Base-by-base conservation (phyloP, 306 rosid species). In the Hippophae gyantsensis region DNA sequence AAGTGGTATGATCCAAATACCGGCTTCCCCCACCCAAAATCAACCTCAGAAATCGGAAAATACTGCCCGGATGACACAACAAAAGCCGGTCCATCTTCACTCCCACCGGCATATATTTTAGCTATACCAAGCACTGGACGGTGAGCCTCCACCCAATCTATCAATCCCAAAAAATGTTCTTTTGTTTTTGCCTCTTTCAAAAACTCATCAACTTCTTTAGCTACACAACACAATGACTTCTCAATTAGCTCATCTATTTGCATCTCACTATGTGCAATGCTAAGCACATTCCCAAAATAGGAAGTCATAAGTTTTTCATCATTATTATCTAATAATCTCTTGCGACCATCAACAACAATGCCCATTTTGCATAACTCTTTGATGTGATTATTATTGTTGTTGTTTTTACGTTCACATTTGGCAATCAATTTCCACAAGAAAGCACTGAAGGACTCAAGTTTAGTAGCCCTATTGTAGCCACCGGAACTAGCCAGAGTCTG, bases 61-160 rank as follows among this genome's bases (percentile, higher is more conserved):
- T 80, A 63, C 8, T 77, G 97, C 2, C 97, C 92, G 0, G 89
- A 89, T 1, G 97, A 89, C 26, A 86, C 82, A 6, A 89, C 87
- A 6, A 89, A 83, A 5, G 89, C 71, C 0, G 82, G 82, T 3
- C 81, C 87, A 0, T 79, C 92, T 0, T 72, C 55, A 0, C 46
- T 41, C 6, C 69, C 65, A 0, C 38, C 9, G 5, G 71, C 13
- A 55, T 81, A 81, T 42, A 86, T 78, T 55, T 57, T 72, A 0
- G 95, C 72, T 61, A 86, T 9, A 0, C 74, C 79, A 0, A 67
- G 72, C 2, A 66, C 61, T 1, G 97, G 97, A 0, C 89, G 74
- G 8, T 76, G 83, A 2, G 75, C 74, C 77, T 89, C 96, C 54
- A 83, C 89, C 96, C 96, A 89, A 57, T 89, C 96, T 40, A 89